Base-by-base conservation (phyloP, 106 monocot species). In the Xerophyta viscosa region DNA sequence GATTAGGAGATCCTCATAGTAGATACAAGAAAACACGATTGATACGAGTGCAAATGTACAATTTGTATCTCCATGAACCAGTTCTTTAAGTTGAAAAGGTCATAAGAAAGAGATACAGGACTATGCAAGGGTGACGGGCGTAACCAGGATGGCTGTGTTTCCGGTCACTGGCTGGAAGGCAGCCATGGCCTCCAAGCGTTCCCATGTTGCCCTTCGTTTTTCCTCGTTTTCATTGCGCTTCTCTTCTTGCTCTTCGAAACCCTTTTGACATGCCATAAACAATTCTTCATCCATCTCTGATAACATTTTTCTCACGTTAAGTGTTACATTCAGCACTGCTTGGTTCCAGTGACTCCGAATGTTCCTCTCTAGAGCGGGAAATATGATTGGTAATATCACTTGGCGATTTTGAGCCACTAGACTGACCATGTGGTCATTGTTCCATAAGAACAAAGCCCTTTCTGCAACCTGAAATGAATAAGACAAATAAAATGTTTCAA, bases 231-330 rank as follows among this genome's bases (percentile, higher is more conserved):
- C 56, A 1, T 22, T 42, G 26, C 47, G 70, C 36, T 53, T 71
- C 51, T 62, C 67, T 66, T 83, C 77, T 29, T 92, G 87, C 57
- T 87, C 82, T 41, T 74, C 70, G 56, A 74, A 77, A 43, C 69
- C 77, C 11, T 15, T 52, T 13, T 71, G 70, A 43, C 87, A 87
- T 8, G 67, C 50, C 20, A 63, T 45, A 43, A 87, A 74, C 20
- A 92, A 68, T 21, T 80, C 92, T 20, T 79, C 83, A 24, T 92
- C 92, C 87, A 92, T 92, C 52, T 92, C 87, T 6, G 70, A 79
- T 8, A 92, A 57, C 77, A 92, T 77, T 57, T 92, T 87, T 41
- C 60, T 65, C 20, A 83, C 77, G 44, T 92, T 92, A 31, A 74
- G 54, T 11, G 92, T 92, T 15, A 83, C 51, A 43, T 80, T 92